These are phyloP conservation scores for Cutaneotrichosporon dermatis DNA, from an alignment of 1,284 basidiomycete genomes.

Conservation along the genomic window DNA sequence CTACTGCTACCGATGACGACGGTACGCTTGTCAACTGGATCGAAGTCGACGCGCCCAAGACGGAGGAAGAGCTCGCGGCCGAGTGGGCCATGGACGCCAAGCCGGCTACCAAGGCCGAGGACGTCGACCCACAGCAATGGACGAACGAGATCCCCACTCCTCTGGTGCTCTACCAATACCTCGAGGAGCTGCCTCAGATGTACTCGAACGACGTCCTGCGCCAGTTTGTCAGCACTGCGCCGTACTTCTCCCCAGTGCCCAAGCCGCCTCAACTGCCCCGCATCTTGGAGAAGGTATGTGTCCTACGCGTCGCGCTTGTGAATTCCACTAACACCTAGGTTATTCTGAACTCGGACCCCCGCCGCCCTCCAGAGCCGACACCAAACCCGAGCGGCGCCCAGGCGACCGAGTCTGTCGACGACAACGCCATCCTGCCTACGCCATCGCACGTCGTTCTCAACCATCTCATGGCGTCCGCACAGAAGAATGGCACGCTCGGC, in stretches of 20 bases:
- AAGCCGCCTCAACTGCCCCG: slow-evolving; percentile 80
- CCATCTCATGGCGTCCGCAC: slow-evolving; percentile 79
- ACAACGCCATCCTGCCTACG: slow-evolving; percentile 77
- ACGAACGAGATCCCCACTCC: slow-evolving; percentile 69
- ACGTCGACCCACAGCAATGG: slow-evolving; percentile 56
- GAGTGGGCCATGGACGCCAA: slow-evolving; percentile 46
- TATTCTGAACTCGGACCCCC: slow-evolving; percentile 68
- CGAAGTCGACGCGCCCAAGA: slow-evolving; percentile 51
- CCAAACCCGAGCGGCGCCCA: slow-evolving; percentile 17
- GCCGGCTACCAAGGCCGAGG: slow-evolving; percentile 32
- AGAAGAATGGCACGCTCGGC: slow-evolving; percentile 87
- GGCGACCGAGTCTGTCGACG: slow-evolving; percentile 56
- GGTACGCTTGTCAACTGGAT: slow-evolving; percentile 95
- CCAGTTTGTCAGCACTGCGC: slow-evolving; percentile 39
- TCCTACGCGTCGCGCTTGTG: not conserved
- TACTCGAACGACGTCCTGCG: slow-evolving; percentile 18
- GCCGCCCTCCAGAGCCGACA: slow-evolving; percentile 20
- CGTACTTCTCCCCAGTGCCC: slow-evolving; percentile 55
- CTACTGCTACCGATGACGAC: slow-evolving; percentile 89
- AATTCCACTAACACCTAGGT: slow-evolving; percentile 52
- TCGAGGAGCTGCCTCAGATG: slow-evolving; percentile 66
- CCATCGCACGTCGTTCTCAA: slow-evolving; percentile 79
- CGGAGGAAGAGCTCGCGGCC: slow-evolving; percentile 43
- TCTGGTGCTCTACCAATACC: slow-evolving; percentile 69
- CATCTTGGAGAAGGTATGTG: slow-evolving; percentile 58